Percentiles rank a stretch among this genome's conserved stretches.
Conservation (phyloP, 371 early-diverging fungal genomes). For the Apophysomyces ossiformis region DNA sequence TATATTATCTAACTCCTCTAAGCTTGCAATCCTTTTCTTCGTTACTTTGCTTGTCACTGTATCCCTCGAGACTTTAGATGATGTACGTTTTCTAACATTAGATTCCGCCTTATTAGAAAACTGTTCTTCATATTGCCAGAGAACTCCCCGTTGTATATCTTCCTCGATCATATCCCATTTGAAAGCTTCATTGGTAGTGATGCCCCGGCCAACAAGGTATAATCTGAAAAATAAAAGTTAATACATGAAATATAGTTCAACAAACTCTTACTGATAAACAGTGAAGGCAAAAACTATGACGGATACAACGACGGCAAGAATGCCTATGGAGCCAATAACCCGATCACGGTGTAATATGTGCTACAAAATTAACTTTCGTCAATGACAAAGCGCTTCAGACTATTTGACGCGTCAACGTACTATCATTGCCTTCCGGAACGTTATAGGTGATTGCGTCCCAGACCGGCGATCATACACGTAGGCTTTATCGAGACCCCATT, state of each 20-base stretch:
- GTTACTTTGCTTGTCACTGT: slow-evolving; percentile 19
- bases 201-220: slow-evolving; percentile 64
- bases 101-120: not conserved
- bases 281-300: slow-evolving; percentile 66
- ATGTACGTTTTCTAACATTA: slow-evolving; percentile 24
- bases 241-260: not conserved
- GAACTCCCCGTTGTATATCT: slow-evolving; percentile 64
- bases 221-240: slow-evolving; percentile 33
- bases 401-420: slow-evolving; percentile 26
- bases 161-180: slow-evolving; percentile 80
- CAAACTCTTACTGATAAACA: slow-evolving; percentile 58
- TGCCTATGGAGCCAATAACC: slow-evolving; percentile 63
- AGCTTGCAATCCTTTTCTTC: slow-evolving; percentile 38
- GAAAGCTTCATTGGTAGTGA: slow-evolving; percentile 77
- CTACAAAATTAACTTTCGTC: slow-evolving; percentile 26
- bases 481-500: slow-evolving; percentile 54
- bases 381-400: no score
- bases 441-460: slow-evolving; percentile 38
- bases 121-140: slow-evolving; percentile 25
- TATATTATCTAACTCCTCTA: slow-evolving; percentile 65
- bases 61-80: not conserved
- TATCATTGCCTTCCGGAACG: slow-evolving; percentile 45
- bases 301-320: slow-evolving; percentile 63
- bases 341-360: slow-evolving; percentile 64
- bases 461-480: slow-evolving; percentile 40